Evolutionary conservation across 768 basidiomycete species (phyloP).

Genomic region (Ephemerocybe angulata): DNA sequence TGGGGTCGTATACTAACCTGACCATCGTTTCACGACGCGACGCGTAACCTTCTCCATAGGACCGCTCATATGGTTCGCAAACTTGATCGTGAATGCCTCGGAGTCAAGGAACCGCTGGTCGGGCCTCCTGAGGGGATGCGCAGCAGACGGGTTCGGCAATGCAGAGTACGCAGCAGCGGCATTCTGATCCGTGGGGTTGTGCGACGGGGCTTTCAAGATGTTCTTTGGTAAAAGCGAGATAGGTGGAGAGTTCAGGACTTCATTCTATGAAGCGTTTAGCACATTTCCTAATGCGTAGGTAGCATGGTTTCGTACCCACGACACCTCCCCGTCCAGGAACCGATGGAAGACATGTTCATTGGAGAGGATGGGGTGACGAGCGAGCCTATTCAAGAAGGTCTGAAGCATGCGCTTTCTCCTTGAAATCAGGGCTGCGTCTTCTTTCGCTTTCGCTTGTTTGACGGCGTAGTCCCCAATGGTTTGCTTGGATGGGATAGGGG

Average conservation of each 20-base stretch:
- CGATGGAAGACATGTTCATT: slow-evolving; percentile 96
- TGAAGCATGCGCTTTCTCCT: slow-evolving; percentile 92
- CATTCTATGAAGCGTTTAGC: slow-evolving; percentile 51
- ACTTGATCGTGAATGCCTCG: slow-evolving; percentile 93
- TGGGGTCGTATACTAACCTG: slow-evolving; percentile 49
- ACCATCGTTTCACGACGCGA: slow-evolving; percentile 90
- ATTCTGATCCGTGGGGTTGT: slow-evolving; percentile 83
- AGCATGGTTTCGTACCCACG: slow-evolving; percentile 67
- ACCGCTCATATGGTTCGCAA: slow-evolving; percentile 85
- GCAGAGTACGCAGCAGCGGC: slow-evolving; percentile 73
- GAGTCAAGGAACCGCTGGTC: slow-evolving; percentile 97
- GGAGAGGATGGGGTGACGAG: slow-evolving; percentile 89
- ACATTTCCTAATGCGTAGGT: slow-evolving; percentile 1
- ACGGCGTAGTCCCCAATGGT: slow-evolving; percentile 94
- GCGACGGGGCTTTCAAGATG: slow-evolving; percentile 89
- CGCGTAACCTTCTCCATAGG: slow-evolving; percentile 97
- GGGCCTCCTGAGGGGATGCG: slow-evolving; percentile 84
- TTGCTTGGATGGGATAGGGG: slow-evolving; percentile 97
- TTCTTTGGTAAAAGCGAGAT: slow-evolving; percentile 92
- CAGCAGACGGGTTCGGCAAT: slow-evolving; percentile 84
- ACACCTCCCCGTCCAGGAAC: slow-evolving; percentile 93
- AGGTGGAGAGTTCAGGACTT: slow-evolving; percentile 91
- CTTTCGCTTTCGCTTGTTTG: slow-evolving; percentile 95
- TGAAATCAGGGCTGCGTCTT: slow-evolving; percentile 89
- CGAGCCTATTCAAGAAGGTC: slow-evolving; percentile 89